Evolutionary conservation across 2,329 filamentous ascomycete genomes (phyloP), one percentile per base, ranked within the genome.

Genomic region (Penicillium aurantiogriseum): DNA sequence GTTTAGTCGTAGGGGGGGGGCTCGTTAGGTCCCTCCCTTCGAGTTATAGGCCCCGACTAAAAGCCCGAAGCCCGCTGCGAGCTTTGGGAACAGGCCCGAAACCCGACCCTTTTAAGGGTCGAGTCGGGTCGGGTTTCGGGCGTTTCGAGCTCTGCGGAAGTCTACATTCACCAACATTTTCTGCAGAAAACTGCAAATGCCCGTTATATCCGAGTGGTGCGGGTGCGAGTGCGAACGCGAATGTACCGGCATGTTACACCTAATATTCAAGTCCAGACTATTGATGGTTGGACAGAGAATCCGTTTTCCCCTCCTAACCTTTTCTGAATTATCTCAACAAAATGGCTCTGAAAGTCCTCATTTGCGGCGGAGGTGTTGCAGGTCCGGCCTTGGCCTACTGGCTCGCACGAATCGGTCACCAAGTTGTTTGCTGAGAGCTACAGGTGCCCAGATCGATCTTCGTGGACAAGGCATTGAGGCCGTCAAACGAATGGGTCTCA

Each of bases 391-490:
- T 84, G 10, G 82, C 82, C 29, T 78, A 77, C 67, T 80, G 78
- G 71, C 77, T 85, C 8, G 70, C 79, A 5, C 69, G 68, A 23
- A 56, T 66, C 10, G 69, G 72, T 5, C 71, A 74, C 56, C 55
- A 64, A 33, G 67, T 77, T 39, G 77, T 76, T 1, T 43, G 1
- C 67, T 84, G 0, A 77, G 83, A 2, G 69, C 74, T 1, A 73
- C 74, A 0, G 84, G 84, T 0, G 77, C 80, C 4, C 82, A 84
- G 48, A 69, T 86, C 29, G 84, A 87, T 63, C 71, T 86, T 2
- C 78, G 81, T 3, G 80, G 76, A 13, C 76, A 78, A 23, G 83
- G 79, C 0, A 76, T 85, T 44, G 74, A 81, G 19, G 77, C 82
- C 8, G 67, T 84, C 17, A 77, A 74, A 54, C 76, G 76, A 3